Conservation (phyloP, 495 filamentous ascomycete species). For the Aspergillus mulundensis region DNA sequence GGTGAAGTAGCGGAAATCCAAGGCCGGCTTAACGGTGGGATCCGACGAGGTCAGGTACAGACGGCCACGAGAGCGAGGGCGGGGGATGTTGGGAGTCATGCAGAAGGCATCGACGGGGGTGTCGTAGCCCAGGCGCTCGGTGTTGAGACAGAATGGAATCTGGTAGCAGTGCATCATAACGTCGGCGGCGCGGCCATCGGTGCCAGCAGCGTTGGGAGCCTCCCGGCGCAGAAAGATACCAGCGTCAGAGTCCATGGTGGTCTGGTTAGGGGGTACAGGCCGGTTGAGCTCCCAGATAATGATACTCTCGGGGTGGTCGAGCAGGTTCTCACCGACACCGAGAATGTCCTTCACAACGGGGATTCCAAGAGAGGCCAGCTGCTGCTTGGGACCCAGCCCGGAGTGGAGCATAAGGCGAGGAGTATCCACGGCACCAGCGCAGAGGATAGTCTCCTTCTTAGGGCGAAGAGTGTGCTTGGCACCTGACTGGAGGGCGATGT, state of each 20-base stretch:
- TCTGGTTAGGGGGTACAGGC: constrained; percentile 69
- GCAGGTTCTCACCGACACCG: constrained; percentile 74
- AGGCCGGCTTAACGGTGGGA: constrained; percentile 68
- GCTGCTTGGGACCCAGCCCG: constrained; percentile 65
- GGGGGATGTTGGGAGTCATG: constrained; percentile 89
- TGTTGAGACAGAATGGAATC: constrained; percentile 75
- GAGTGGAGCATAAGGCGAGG: constrained; percentile 70
- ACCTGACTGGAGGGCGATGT: constrained; percentile 63
- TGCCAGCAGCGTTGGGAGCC: constrained; percentile 55
- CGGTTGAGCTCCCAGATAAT: constrained; percentile 82
- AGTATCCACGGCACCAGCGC: constrained; percentile 74
- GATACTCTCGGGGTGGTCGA: constrained; percentile 74
- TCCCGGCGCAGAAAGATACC: constrained; percentile 79
- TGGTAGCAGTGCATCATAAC: constrained; percentile 94
- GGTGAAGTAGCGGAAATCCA: constrained; percentile 88
- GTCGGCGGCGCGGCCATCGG: constrained; percentile 67
- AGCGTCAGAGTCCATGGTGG: constrained; percentile 81
- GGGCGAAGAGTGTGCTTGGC: constrained; percentile 54
- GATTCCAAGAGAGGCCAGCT: constrained; percentile 63
- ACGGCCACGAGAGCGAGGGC: constrained; percentile 68
- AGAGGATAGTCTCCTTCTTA: constrained; percentile 70
- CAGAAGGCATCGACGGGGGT: constrained; percentile 74
- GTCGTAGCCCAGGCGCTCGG: constrained; percentile 68
- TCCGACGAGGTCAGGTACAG: constrained; percentile 69
- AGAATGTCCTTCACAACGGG: constrained; percentile 67